Conservation (phyloP, 768 basidiomycete species). For the Termitomyces sp. region DNA sequence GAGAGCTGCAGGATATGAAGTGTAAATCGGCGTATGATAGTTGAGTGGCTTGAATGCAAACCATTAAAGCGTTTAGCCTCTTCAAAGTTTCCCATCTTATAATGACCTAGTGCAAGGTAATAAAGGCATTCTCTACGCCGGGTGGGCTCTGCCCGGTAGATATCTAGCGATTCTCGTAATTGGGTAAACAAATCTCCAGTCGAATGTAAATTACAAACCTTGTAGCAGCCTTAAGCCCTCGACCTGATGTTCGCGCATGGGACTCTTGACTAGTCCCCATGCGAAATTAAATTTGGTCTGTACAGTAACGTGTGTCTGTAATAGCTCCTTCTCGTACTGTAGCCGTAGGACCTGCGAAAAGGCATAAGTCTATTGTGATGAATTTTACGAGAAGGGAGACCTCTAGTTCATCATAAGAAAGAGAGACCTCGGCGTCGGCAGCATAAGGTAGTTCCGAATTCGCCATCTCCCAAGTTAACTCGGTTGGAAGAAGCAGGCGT, state of each 20-base stretch:
- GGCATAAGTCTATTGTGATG: background rate
- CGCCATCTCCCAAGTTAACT: constrained; percentile 27
- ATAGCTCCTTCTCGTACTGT: constrained; percentile 87
- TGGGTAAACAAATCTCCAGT: constrained; percentile 1
- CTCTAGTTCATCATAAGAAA: constrained; percentile 87
- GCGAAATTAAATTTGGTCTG: constrained; percentile 98
- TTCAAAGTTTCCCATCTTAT: constrained; percentile 93
- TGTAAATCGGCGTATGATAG: background rate
- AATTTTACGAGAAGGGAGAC: constrained; percentile 31
- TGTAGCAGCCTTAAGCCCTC: constrained; percentile 90
- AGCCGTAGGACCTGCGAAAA: constrained; percentile 63
- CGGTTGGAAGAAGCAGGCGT: background rate
- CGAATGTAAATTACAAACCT: constrained; percentile 38
- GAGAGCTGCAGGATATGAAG: constrained; percentile 44
- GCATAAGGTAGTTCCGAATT: constrained; percentile 90
- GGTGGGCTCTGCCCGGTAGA: constrained; percentile 83
- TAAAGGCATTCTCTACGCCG: constrained; percentile 93
- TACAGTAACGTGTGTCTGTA: constrained; percentile 78
- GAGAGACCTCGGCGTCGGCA: constrained; percentile 86
- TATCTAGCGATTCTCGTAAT: constrained; percentile 45
- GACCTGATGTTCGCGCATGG: constrained; percentile 76
- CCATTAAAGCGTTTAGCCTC: constrained; percentile 93
- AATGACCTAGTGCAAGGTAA: constrained; percentile 93
- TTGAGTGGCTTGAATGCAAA: constrained; percentile 31
- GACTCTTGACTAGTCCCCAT: constrained; percentile 96